Percentiles rank a stretch among this genome's conserved stretches.
Evolutionary conservation across 2,329 filamentous ascomycete genomes (phyloP).

Genomic region (Trichoderma sp.): DNA sequence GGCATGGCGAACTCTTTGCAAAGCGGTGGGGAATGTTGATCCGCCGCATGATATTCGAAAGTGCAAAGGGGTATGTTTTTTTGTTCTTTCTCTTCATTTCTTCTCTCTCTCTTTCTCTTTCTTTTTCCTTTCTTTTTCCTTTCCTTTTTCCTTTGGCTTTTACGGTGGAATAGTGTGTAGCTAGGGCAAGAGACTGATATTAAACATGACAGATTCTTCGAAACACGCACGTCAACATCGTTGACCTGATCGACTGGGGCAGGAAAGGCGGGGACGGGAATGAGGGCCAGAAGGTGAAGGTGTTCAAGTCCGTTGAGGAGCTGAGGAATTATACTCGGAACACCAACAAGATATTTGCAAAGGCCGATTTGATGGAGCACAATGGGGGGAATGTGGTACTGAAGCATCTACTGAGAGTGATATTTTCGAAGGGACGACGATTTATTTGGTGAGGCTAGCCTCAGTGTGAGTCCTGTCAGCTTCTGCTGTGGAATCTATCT

Average conservation of each 20-base stretch:
- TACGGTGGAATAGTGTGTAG: background rate
- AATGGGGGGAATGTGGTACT: background rate
- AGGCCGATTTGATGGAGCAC: background rate
- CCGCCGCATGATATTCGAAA: background rate
- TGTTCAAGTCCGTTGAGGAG: background rate
- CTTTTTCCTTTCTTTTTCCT: background rate
- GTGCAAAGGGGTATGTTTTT: background rate
- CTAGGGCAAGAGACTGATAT: background rate
- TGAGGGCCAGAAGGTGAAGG: background rate
- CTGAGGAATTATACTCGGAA: background rate
- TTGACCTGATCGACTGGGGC: background rate
- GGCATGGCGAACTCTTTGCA: background rate
- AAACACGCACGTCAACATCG: slow-evolving; percentile 9
- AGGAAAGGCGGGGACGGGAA: background rate
- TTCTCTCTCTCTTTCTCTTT: background rate
- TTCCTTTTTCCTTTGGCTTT: background rate
- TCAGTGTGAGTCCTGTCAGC: background rate
- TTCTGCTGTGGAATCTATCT: no score
- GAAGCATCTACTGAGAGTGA: background rate
- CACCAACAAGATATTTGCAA: background rate
- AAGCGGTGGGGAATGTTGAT: background rate
- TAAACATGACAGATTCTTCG: background rate
- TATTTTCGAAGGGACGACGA: background rate
- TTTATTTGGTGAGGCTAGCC: background rate
- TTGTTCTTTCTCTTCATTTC: background rate